Evolutionary conservation across 257 asterid genomes (phyloP).

Genomic region (Salvia rosmarinus): DNA sequence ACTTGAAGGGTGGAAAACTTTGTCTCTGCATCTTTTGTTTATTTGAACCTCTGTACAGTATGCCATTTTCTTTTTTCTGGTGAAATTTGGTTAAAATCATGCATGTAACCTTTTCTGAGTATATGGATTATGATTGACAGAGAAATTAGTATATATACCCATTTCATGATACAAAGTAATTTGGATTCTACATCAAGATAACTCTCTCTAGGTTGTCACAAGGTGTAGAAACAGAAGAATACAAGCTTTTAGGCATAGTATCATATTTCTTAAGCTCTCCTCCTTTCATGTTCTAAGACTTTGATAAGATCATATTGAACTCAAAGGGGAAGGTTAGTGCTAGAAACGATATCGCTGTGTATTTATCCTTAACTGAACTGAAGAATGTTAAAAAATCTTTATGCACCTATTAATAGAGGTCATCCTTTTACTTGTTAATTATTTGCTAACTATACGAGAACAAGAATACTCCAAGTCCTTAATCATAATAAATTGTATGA

Average conservation of each 20-base stretch:
- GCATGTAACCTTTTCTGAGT: not conserved
- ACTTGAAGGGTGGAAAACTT: not conserved
- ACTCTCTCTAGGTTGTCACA: not conserved
- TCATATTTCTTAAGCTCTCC: too few relatives aligned
- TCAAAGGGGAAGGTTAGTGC: too few relatives aligned
- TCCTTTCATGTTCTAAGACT: too few relatives aligned
- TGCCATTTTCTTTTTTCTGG: not conserved
- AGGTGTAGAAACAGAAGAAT: not conserved
- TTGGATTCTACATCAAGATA: not conserved
- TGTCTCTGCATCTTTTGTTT: not conserved
- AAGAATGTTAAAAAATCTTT: too few relatives aligned
- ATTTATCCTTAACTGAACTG: too few relatives aligned
- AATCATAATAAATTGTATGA: too few relatives aligned
- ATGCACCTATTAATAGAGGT: too few relatives aligned
- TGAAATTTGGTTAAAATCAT: not conserved
- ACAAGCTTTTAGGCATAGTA: not conserved
- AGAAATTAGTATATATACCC: not conserved
- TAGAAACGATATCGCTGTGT: too few relatives aligned
- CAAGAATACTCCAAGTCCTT: too few relatives aligned
- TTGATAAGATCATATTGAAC: too few relatives aligned
- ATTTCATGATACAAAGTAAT: not conserved
- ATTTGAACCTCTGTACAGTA: not conserved
- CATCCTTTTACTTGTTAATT: too few relatives aligned
- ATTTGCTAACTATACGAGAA: not conserved
- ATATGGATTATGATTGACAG: not conserved